Percentiles rank a stretch among this genome's conserved stretches.
Evolutionary conservation across 495 filamentous ascomycete species (phyloP).

Genomic region (Xylaria cubensis): DNA sequence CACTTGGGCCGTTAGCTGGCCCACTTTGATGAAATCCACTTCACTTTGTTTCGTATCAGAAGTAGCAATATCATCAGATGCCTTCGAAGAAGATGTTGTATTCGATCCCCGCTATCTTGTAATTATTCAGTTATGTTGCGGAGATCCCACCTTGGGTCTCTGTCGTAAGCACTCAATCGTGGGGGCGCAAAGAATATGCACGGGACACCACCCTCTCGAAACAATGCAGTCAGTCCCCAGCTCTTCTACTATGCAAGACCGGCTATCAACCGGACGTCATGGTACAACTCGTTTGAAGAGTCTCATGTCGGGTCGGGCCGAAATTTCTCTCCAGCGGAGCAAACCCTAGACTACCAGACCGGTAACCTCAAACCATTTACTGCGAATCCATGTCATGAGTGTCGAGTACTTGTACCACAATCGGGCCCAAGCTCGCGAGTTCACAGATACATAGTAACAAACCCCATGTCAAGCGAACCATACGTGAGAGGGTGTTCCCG

Average conservation of each 20-base stretch:
- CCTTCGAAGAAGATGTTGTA: not conserved
- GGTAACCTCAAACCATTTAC: not conserved
- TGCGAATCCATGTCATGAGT: not conserved
- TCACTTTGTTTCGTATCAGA: not conserved
- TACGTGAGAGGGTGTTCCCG: slow-evolving; percentile 3
- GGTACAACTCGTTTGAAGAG: not conserved
- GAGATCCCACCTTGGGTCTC: not conserved
- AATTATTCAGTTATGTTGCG: not conserved
- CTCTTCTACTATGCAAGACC: not conserved
- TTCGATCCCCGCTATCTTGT: not conserved
- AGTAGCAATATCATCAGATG: not conserved
- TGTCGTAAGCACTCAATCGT: not conserved
- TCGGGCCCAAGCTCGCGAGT: not conserved
- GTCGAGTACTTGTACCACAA: not conserved
- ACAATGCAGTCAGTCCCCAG: not conserved
- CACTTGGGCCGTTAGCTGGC: slow-evolving; percentile 11
- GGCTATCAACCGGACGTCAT: not conserved
- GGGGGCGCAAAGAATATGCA: not conserved
- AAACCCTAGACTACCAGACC: not conserved
- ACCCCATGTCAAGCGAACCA: slow-evolving; percentile 9
- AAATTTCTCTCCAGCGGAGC: not conserved
- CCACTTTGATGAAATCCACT: slow-evolving; percentile 2
- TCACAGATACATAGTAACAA: slow-evolving; percentile 11
- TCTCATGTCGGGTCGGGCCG: slow-evolving; percentile 22
- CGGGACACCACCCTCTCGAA: not conserved